A percentile compares a stretch with the other conserved stretches of the same genome.
Evolutionary conservation across 129 eudicot species (phyloP).

Genomic region (Centella asiatica): DNA sequence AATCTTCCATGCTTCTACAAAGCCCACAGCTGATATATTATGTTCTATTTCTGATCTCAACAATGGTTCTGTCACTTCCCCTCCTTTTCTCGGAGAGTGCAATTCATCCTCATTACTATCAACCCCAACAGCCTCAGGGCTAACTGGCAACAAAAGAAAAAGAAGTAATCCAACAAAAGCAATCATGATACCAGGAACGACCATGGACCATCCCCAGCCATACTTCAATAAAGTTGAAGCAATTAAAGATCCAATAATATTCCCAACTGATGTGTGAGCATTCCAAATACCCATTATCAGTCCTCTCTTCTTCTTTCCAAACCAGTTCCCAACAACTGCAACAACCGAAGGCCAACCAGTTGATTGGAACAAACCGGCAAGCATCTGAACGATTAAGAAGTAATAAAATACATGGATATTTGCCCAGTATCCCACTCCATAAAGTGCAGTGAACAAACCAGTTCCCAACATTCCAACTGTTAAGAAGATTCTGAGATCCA

Average conservation of each 20-base stretch:
- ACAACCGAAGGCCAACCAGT: slow-evolving; percentile 99
- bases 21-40: slow-evolving; percentile 59
- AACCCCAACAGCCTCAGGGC: slow-evolving; percentile 67
- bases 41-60: slow-evolving; percentile 22
- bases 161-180: slow-evolving; percentile 50
- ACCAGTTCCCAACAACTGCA: slow-evolving; percentile 95
- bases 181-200: slow-evolving; percentile 73
- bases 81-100: slow-evolving; percentile 34
- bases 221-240: slow-evolving; percentile 72
- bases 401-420: slow-evolving; percentile 66
- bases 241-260: slow-evolving; percentile 74
- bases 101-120: slow-evolving; percentile 30
- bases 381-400: slow-evolving; percentile 74
- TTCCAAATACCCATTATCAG: slow-evolving; percentile 97
- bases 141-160: slow-evolving; percentile 68
- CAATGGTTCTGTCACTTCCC: slow-evolving; percentile 42
- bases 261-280: slow-evolving; percentile 86
- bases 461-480: slow-evolving; percentile 97
- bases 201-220: slow-evolving; percentile 99
- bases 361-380: slow-evolving; percentile 89
- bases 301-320: slow-evolving; percentile 78
- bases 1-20: slow-evolving; percentile 83
- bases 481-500: slow-evolving; percentile 72
- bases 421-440: slow-evolving; percentile 87
- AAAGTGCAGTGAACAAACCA: slow-evolving; percentile 75